Conservation (phyloP, 164 flowering plant species). For the Berberis vulgaris region DNA sequence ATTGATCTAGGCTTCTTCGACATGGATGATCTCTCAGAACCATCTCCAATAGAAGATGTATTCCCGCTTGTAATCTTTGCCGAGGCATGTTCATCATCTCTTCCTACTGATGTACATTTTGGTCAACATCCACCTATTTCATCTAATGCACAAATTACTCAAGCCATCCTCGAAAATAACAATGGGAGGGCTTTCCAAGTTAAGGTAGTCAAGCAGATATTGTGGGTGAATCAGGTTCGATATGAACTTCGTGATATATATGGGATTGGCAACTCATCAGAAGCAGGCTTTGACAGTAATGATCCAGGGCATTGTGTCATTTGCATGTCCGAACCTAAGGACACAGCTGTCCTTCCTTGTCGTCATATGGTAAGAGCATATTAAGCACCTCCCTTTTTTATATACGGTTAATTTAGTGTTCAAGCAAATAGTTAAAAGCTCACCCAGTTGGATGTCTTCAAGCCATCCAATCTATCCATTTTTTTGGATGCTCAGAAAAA, state of each 20-base stretch:
- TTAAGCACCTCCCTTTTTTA: background rate
- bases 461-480: no score
- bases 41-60: conserved; percentile 58
- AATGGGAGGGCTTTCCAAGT: conserved; percentile 40
- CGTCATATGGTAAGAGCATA: conserved; percentile 74
- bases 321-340: conserved; percentile 89
- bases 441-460: no score
- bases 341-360: conserved; percentile 86
- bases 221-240: conserved; percentile 66
- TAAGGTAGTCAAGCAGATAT: conserved; percentile 60
- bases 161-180: conserved; percentile 61
- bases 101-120: conserved; percentile 19
- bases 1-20: conserved; percentile 70
- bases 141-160: conserved; percentile 66
- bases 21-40: conserved; percentile 59
- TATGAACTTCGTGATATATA: conserved; percentile 82
- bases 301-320: conserved; percentile 75
- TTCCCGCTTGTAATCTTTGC: conserved; percentile 79
- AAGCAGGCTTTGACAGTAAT: conserved; percentile 32
- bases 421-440: no score
- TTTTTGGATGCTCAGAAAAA: no score
- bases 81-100: conserved; percentile 31
- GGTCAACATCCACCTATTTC: conserved; percentile 20
- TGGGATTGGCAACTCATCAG: conserved; percentile 59
- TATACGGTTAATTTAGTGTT: no score